These are phyloP conservation scores for Suillus discolor DNA, from an alignment of 768 basidiomycete genomes.

Conservation along the genomic window DNA sequence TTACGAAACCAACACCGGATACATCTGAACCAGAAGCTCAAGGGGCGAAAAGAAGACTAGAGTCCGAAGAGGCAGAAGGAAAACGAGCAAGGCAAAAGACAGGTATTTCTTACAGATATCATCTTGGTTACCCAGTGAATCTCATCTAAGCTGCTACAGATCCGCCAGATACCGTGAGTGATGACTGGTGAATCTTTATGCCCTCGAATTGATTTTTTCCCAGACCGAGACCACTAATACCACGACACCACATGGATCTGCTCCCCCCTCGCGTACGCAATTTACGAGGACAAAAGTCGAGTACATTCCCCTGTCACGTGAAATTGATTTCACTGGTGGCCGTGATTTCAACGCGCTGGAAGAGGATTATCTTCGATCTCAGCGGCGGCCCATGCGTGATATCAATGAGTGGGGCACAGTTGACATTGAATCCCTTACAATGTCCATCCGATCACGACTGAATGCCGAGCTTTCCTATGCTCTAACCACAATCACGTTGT, in stretches of 20 bases:
- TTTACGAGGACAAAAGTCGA: conserved; percentile 80
- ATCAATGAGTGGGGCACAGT: conserved; percentile 87
- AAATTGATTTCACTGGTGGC: conserved; percentile 77
- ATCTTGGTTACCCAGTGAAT: conserved; percentile 23
- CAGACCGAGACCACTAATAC: not conserved
- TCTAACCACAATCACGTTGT: conserved; percentile 80
- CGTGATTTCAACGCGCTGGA: conserved; percentile 74
- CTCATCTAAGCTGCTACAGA: conserved; percentile 42
- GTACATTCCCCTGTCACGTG: conserved; percentile 81
- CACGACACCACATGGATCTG: conserved; percentile 23
- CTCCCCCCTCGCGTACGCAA: conserved; percentile 47
- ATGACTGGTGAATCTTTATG: conserved; percentile 12
- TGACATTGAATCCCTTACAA: conserved; percentile 91
- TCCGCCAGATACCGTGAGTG: conserved; percentile 51
- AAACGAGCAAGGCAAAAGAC: conserved; percentile 77
- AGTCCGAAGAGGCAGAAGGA: conserved; percentile 61
- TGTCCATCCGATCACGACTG: conserved; percentile 88
- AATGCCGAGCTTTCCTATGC: conserved; percentile 87
- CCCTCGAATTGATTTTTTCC: conserved; percentile 10
- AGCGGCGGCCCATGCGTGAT: conserved; percentile 63
- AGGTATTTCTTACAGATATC: conserved; percentile 44
- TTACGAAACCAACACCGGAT: conserved; percentile 12
- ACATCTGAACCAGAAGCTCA: conserved; percentile 59
- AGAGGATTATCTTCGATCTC: conserved; percentile 53
- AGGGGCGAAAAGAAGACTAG: conserved; percentile 72